Evolutionary conservation across 2,329 filamentous ascomycete species (phyloP).

Genomic region (Phaeosphaeria sp.): DNA sequence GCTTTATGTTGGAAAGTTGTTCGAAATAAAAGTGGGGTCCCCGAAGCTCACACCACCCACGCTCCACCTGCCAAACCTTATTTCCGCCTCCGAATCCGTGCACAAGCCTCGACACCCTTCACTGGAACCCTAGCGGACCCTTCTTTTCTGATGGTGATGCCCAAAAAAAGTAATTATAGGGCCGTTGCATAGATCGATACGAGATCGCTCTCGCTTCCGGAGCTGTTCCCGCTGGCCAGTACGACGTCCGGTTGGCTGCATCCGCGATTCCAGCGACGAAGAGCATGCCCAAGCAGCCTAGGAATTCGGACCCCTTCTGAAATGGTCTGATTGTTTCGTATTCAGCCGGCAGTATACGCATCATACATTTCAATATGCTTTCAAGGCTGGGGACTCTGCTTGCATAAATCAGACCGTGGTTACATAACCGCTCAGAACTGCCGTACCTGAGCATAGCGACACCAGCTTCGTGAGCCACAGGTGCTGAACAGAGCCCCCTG

Average conservation of each 20-base stretch:
- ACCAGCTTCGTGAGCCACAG: background rate
- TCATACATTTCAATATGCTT: background rate
- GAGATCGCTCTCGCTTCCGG: too few relatives aligned
- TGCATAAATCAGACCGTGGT: background rate
- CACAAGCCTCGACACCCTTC: background rate
- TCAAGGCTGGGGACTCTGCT: background rate
- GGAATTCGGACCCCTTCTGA: background rate
- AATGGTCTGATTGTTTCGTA: background rate
- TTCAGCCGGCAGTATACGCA: background rate
- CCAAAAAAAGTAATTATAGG: background rate
- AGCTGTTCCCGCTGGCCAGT: too few relatives aligned
- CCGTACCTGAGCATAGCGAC: background rate
- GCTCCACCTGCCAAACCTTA: conserved; percentile 11
- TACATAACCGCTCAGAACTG: background rate
- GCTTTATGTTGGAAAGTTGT: conserved; percentile 1
- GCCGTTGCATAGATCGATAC: background rate
- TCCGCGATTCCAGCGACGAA: too few relatives aligned
- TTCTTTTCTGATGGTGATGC: background rate
- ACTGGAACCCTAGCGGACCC: background rate
- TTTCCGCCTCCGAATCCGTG: background rate
- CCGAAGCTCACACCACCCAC: conserved; percentile 19
- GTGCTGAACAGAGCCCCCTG: background rate
- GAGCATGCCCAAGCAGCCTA: too few relatives aligned
- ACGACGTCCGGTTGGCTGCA: too few relatives aligned
- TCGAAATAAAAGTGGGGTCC: conserved; percentile 19